Evolutionary conservation across 768 basidiomycete genomes (phyloP).

Genomic region (Mycena albidolilacea): DNA sequence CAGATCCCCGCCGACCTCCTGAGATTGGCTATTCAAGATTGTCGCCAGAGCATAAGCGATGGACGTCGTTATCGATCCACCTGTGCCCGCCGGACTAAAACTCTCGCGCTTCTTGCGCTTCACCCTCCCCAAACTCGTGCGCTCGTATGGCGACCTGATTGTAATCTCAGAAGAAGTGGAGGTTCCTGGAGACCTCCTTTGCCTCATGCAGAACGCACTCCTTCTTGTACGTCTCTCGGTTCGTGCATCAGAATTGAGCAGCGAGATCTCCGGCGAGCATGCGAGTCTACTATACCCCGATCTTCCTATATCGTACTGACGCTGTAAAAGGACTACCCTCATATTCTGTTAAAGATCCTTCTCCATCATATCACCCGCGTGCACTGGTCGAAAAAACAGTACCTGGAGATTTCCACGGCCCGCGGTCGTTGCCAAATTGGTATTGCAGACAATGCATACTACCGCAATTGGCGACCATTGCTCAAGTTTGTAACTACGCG

Average conservation of each 20-base stretch:
- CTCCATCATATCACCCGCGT: conserved; percentile 3
- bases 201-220: conserved; percentile 24
- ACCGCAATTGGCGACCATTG: conserved; percentile 4
- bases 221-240: conserved; percentile 11
- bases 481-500: conserved; percentile 13
- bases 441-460: not conserved
- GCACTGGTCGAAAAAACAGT: not conserved
- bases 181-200: conserved; percentile 16
- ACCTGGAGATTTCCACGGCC: not conserved
- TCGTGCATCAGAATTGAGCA: not conserved
- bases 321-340: not conserved
- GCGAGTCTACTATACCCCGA: not conserved
- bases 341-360: conserved; percentile 10
- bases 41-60: not conserved
- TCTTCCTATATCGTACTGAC: not conserved
- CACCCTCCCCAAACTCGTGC: conserved; percentile 14
- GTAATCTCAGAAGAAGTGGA: conserved; percentile 24
- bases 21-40: not conserved
- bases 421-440: not conserved
- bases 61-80: conserved; percentile 20
- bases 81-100: conserved; percentile 4
- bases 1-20: no score
- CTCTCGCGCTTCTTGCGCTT: not conserved
- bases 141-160: conserved; percentile 23
- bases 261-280: not conserved